These are phyloP conservation scores for Candida berthetii DNA, from an alignment of 805 yeast species.

Conservation along the genomic window DNA sequence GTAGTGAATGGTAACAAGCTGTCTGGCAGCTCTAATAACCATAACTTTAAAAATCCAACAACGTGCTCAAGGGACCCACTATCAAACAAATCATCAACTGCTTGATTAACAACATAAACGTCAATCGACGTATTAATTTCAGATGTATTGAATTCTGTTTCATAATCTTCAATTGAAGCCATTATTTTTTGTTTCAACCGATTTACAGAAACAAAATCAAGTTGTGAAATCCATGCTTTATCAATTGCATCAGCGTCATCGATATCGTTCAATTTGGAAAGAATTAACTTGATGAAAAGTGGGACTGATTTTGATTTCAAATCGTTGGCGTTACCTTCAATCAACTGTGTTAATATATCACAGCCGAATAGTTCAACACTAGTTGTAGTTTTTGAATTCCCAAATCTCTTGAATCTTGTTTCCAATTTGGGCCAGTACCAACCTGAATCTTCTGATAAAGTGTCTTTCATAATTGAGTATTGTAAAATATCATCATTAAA, in stretches of 20 bases:
- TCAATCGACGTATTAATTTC: constrained; percentile 4
- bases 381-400: constrained; percentile 1
- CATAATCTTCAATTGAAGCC: not conserved
- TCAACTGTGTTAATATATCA: constrained; percentile 14
- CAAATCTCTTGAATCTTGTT: constrained; percentile 3
- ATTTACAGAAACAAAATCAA: constrained; percentile 12
- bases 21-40: constrained; percentile 56
- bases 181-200: constrained; percentile 6
- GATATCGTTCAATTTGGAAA: constrained; percentile 6
- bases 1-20: constrained; percentile 38
- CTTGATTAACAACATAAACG: not conserved
- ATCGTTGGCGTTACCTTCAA: constrained; percentile 3
- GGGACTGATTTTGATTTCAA: constrained; percentile 11
- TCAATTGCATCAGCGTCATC: constrained; percentile 4
- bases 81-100: not conserved
- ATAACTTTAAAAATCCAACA: constrained; percentile 40
- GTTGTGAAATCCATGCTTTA: constrained; percentile 8
- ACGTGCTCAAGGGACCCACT: constrained; percentile 11
- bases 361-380: constrained; percentile 11
- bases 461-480: constrained; percentile 6
- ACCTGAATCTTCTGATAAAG: constrained; percentile 4
- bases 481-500: constrained; percentile 4
- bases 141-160: not conserved
- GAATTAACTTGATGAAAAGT: constrained; percentile 7
- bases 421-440: constrained; percentile 21